Conservation (phyloP, 352 stramenopile genomes). For the Phytophthora melonis region DNA sequence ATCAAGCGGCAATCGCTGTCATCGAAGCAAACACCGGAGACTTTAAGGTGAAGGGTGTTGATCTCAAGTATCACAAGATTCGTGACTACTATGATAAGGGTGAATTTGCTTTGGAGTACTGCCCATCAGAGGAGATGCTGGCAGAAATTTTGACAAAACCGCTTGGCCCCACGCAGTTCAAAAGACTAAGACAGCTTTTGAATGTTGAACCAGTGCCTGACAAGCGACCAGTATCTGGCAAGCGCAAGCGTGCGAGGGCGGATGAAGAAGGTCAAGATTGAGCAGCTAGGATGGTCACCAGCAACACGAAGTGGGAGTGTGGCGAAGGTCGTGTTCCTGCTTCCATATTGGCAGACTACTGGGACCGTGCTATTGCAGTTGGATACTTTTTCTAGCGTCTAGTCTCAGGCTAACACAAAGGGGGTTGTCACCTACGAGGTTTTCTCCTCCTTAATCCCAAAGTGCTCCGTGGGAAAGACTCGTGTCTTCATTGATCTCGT, state of each 20-base stretch:
- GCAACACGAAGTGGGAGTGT: no score
- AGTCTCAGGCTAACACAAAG: background rate
- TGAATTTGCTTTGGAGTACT: slow-evolving; percentile 16
- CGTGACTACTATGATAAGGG: background rate
- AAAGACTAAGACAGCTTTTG: background rate
- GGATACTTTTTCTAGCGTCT: no score
- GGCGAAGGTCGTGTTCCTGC: no score
- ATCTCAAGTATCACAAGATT: slow-evolving; percentile 11
- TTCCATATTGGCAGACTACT: no score
- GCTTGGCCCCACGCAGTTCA: background rate
- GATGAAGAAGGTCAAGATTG: background rate
- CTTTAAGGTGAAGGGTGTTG: background rate
- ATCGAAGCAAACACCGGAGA: background rate
- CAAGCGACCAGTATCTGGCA: background rate
- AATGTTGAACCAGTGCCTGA: background rate
- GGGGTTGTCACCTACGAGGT: background rate
- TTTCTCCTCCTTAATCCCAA: background rate
- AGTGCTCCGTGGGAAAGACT: background rate
- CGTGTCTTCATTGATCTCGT: background rate
- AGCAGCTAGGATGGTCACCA: no score
- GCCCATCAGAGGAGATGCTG: slow-evolving; percentile 6
- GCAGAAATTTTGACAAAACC: slow-evolving; percentile 34
- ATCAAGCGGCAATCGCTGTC: background rate
- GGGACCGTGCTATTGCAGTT: no score
- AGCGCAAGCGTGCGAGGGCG: background rate